A percentile compares a stretch with the other conserved stretches of the same genome.
Conservation (phyloP, 768 basidiomycete species). For the Polyporus arcularius region DNA sequence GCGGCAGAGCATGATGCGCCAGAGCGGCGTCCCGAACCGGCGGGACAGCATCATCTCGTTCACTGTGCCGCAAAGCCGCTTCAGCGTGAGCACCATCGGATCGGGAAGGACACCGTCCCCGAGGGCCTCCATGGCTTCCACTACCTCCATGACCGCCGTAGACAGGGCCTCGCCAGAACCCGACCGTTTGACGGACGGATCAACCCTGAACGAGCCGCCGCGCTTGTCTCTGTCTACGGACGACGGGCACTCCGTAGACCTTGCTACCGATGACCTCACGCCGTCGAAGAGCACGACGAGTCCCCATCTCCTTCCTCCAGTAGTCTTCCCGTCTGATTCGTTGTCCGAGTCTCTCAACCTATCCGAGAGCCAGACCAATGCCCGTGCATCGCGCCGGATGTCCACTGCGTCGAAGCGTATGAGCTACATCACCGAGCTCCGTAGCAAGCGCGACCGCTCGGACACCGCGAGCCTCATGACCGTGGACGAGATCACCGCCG, state of each 20-base stretch:
- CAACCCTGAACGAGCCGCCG: slow-evolving; percentile 46
- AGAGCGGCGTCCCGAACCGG: slow-evolving; percentile 51
- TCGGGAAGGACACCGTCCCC: slow-evolving; percentile 40
- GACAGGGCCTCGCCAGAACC: slow-evolving; percentile 13
- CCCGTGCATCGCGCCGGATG: slow-evolving; percentile 40
- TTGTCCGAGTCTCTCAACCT: slow-evolving; percentile 77
- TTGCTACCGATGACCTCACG: slow-evolving; percentile 49
- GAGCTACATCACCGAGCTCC: slow-evolving; percentile 80
- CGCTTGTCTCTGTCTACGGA: slow-evolving; percentile 76
- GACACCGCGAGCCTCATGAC: slow-evolving; percentile 93
- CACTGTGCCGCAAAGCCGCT: slow-evolving; percentile 52
- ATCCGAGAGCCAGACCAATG: slow-evolving; percentile 30
- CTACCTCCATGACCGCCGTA: slow-evolving; percentile 15
- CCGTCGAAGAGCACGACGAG: slow-evolving; percentile 30
- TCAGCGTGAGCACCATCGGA: slow-evolving; percentile 60
- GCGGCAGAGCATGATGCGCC: slow-evolving; percentile 83
- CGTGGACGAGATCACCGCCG: slow-evolving; percentile 96
- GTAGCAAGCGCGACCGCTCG: slow-evolving; percentile 80
- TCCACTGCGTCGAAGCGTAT: slow-evolving; percentile 60
- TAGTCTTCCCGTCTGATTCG: slow-evolving; percentile 76
- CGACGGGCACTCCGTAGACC: slow-evolving; percentile 65
- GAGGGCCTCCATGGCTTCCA: slow-evolving; percentile 26
- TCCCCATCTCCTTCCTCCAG: slow-evolving; percentile 70
- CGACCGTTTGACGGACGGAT: neutral
- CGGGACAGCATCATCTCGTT: slow-evolving; percentile 49